These are phyloP conservation scores for Annona cherimola DNA, from an alignment of 164 flowering plant species.

Conservation along the genomic window DNA sequence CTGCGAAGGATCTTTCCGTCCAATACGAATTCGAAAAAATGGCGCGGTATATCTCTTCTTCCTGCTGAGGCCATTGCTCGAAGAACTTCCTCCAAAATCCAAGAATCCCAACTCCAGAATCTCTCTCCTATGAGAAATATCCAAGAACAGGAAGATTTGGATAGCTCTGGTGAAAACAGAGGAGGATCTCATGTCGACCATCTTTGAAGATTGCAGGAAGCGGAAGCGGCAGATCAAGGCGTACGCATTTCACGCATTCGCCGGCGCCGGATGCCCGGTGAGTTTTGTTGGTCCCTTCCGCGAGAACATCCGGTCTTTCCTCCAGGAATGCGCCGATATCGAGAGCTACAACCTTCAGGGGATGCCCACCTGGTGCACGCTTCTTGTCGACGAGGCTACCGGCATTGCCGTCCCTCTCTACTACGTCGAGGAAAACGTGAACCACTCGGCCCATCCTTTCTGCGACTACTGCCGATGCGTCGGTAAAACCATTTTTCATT, in stretches of 20 bases:
- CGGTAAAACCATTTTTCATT: conserved; percentile 43
- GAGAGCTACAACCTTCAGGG: conserved; percentile 46
- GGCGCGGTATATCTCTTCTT: too few relatives aligned
- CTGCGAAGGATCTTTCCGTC: too few relatives aligned
- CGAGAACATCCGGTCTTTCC: conserved; percentile 55
- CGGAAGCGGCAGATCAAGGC: background rate
- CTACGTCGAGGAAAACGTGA: conserved; percentile 59
- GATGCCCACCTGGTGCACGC: conserved; percentile 63
- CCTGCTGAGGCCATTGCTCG: too few relatives aligned
- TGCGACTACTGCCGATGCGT: conserved; percentile 76
- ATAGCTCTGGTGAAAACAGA: background rate
- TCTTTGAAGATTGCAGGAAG: background rate
- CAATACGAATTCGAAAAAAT: too few relatives aligned
- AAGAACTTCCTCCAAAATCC: too few relatives aligned
- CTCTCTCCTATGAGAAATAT: background rate
- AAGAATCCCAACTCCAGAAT: too few relatives aligned
- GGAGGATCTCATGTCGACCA: background rate
- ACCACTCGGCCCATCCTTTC: conserved; percentile 36
- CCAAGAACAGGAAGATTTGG: background rate
- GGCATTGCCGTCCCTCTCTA: conserved; percentile 62
- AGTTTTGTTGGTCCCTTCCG: conserved; percentile 48
- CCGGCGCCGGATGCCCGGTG: conserved; percentile 47
- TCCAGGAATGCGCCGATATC: conserved; percentile 45
- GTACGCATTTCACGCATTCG: conserved; percentile 44
- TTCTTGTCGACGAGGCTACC: conserved; percentile 45